A percentile compares a stretch with the other conserved stretches of the same genome.
Evolutionary conservation across 441 rosid species (phyloP).

Genomic region (Erodium texanum): DNA sequence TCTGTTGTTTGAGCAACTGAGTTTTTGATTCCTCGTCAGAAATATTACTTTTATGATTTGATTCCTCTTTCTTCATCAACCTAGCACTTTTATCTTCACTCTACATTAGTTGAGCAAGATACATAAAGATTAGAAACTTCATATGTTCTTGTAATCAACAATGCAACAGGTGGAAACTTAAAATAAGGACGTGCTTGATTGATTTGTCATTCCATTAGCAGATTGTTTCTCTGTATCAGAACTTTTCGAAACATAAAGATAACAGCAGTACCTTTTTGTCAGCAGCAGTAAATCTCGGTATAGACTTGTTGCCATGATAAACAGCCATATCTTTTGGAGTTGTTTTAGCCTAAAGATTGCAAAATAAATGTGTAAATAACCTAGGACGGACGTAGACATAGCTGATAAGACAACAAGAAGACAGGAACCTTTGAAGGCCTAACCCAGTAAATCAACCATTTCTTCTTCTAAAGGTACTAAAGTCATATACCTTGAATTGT

Average conservation of each 20-base stretch:
- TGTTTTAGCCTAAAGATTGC: slow-evolving; percentile 34
- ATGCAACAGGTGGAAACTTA: not conserved
- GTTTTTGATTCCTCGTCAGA: slow-evolving; percentile 44
- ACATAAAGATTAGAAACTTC: slow-evolving; percentile 1
- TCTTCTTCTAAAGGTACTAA: too few relatives aligned
- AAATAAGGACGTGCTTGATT: not conserved
- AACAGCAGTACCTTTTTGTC: slow-evolving; percentile 48
- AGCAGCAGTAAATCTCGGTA: slow-evolving; percentile 27
- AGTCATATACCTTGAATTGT: too few relatives aligned
- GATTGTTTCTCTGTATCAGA: not conserved
- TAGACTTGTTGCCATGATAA: slow-evolving; percentile 37
- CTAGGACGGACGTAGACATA: not conserved
- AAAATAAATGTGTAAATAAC: slow-evolving; percentile 10
- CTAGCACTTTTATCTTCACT: slow-evolving; percentile 42
- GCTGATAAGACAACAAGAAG: too few relatives aligned
- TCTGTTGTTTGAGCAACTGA: slow-evolving; percentile 37
- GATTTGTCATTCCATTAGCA: not conserved
- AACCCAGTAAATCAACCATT: too few relatives aligned
- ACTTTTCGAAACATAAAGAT: slow-evolving; percentile 13
- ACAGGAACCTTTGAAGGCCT: too few relatives aligned
- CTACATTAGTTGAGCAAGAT: slow-evolving; percentile 28
- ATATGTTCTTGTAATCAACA: not conserved
- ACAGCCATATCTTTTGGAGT: slow-evolving; percentile 36
- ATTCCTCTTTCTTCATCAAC: slow-evolving; percentile 40
- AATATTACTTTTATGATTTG: slow-evolving; percentile 27